These are phyloP conservation scores for Isoetes engelmannii DNA, from an alignment of 83 land plant species.

Conservation along the genomic window DNA sequence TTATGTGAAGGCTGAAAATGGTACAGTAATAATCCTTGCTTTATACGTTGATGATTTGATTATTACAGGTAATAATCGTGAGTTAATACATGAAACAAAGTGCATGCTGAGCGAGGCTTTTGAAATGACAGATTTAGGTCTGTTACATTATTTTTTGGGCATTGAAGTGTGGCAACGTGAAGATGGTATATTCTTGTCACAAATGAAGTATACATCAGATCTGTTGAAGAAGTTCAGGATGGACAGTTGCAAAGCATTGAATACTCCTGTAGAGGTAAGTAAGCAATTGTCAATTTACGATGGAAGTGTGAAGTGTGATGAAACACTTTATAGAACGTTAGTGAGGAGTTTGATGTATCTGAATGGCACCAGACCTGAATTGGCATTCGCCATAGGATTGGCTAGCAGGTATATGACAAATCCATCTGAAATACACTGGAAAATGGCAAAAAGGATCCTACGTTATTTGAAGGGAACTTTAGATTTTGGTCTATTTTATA, in stretches of 20 bases:
- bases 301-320: too few species aligned
- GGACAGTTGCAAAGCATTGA: not conserved
- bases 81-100: not conserved
- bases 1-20: conserved; percentile 5
- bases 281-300: not conserved
- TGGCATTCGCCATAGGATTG: conserved; percentile 4
- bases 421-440: conserved; percentile 15
- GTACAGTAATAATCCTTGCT: conserved; percentile 4
- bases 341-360: conserved; percentile 13
- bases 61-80: conserved; percentile 9
- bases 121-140: too few species aligned
- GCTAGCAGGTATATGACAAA: conserved; percentile 16
- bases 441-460: conserved; percentile 6
- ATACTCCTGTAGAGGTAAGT: not conserved
- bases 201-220: not conserved
- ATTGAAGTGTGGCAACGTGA: not conserved
- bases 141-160: too few species aligned
- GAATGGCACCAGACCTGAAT: conserved; percentile 8
- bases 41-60: conserved; percentile 25
- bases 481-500: conserved; percentile 4
- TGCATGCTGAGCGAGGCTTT: too few species aligned
- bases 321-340: conserved; percentile 11
- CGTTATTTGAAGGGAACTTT: conserved; percentile 15
- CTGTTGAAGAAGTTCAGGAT: not conserved
- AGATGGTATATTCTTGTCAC: not conserved